Evolutionary conservation across 2,329 filamentous ascomycete species (phyloP), one percentile per base, ranked within the genome.

Genomic region (Lecanicillium sp.): DNA sequence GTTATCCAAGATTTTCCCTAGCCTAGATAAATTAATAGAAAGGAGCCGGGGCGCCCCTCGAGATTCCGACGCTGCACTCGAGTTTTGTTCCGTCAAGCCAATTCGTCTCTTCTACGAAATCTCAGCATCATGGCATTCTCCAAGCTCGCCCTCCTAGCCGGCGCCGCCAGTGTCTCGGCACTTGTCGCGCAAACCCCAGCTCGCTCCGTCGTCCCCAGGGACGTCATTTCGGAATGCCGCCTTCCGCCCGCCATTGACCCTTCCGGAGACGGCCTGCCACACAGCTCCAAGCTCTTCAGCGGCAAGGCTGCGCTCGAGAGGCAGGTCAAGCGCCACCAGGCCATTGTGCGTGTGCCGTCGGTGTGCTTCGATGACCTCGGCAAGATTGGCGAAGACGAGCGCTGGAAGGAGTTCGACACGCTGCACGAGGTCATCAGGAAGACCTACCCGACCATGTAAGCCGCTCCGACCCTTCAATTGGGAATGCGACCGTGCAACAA

Each of bases 311-410:
- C 67, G 1, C 51, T 69, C 5, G 50, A 56, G 2, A 69, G 57
- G 32, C 73, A 75, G 54, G 67, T 78, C 30, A 54, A 65, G 35
- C 69, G 76, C 2, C 72, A 79, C 49, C 75, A 77, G 17, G 71
- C 70, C 6, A 71, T 82, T 4, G 78, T 81, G 11, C 68, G 71
- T 48, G 70, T 82, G 35, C 71, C 74, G 1, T 74, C 76, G 0
- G 63, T 80, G 35, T 77, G 70, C 37, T 81, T 73, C 52, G 78
- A 82, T 50, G 75, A 81, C 49, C 69, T 78, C 41, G 76, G 77
- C 4, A 61, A 67, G 3, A 69, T 79, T 19, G 73, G 72, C n/a
- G 61, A 73, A 32, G 78, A 82, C 55, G 60, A 68, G 45, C 67
- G 78, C 44, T 81, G 77, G 77, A 64, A 73, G 27, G 68, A 75